These are phyloP conservation scores for Rhodotorula diobovata DNA, from an alignment of 768 basidiomycete species.

Conservation along the genomic window DNA sequence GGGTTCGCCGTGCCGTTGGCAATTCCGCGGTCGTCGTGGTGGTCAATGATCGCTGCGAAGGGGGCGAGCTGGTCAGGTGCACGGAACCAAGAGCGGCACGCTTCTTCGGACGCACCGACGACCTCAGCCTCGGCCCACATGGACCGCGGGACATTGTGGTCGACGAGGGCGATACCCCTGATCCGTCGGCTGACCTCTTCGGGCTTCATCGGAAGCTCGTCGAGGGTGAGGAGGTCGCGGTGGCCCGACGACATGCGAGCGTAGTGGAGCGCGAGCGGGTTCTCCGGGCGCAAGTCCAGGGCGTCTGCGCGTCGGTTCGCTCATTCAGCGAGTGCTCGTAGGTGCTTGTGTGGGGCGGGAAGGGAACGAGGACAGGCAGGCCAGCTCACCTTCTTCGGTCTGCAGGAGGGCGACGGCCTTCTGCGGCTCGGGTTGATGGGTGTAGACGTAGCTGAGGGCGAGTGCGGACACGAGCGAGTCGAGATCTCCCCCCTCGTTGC, in stretches of 20 bases:
- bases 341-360: no score
- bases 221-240: conserved; percentile 36
- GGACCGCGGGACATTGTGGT: conserved; percentile 34
- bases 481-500: conserved; percentile 32
- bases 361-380: not conserved
- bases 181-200: conserved; percentile 33
- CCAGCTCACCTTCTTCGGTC: conserved; percentile 21
- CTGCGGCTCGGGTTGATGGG: conserved; percentile 23
- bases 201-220: conserved; percentile 39
- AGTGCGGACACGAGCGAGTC: conserved; percentile 31
- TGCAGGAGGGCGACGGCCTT: conserved; percentile 34
- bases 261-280: conserved; percentile 24
- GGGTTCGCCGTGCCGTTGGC: conserved; percentile 27
- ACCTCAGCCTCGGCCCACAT: conserved; percentile 9
- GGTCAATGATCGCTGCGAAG: conserved; percentile 25
- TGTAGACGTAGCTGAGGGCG: conserved; percentile 18
- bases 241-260: conserved; percentile 25
- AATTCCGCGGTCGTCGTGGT: conserved; percentile 29
- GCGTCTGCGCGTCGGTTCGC: conserved; percentile 5
- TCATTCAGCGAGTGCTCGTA: not conserved
- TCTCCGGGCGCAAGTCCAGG: conserved; percentile 34
- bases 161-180: conserved; percentile 36
- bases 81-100: not conserved
- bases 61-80: not conserved
- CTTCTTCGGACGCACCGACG: conserved; percentile 1